A percentile compares a stretch with the other conserved stretches of the same genome.
Conservation (phyloP, 1,284 basidiomycete species). For the Apiotrichum laibachii region DNA sequence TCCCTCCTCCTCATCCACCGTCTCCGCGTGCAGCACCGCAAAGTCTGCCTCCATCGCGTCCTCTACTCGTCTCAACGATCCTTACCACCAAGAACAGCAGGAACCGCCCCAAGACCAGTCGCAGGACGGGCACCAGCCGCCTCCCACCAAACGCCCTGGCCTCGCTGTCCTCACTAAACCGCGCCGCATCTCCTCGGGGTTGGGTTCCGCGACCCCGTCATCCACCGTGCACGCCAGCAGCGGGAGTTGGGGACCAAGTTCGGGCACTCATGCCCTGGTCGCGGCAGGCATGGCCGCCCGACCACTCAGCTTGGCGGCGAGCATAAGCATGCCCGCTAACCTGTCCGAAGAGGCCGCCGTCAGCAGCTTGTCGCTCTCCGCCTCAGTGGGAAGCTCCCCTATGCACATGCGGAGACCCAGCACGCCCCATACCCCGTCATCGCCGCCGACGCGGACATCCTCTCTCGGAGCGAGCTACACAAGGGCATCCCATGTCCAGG, state of each 20-base stretch:
- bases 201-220: no score
- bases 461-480: slow-evolving; percentile 1
- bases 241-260: neutral
- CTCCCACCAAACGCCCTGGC: no score
- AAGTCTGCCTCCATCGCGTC: no score
- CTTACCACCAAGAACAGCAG: no score
- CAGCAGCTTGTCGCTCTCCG: neutral
- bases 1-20: no score
- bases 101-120: no score
- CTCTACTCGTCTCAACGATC: no score
- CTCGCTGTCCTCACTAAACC: no score
- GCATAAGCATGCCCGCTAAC: neutral
- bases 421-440: slow-evolving; percentile 8
- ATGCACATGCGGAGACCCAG: slow-evolving; percentile 1
- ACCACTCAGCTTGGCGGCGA: neutral
- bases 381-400: neutral
- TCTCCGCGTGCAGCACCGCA: no score
- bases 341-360: neutral
- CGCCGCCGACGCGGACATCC: slow-evolving; percentile 10
- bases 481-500: slow-evolving; percentile 58
- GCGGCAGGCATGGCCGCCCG: neutral
- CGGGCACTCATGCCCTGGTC: neutral
- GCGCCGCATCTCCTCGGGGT: no score
- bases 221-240: no score
- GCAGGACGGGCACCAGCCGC: no score